phyloP scores from a whole-genome alignment of 2,329 filamentous ascomycete genomes.

The Didymella lethalis region DNA sequence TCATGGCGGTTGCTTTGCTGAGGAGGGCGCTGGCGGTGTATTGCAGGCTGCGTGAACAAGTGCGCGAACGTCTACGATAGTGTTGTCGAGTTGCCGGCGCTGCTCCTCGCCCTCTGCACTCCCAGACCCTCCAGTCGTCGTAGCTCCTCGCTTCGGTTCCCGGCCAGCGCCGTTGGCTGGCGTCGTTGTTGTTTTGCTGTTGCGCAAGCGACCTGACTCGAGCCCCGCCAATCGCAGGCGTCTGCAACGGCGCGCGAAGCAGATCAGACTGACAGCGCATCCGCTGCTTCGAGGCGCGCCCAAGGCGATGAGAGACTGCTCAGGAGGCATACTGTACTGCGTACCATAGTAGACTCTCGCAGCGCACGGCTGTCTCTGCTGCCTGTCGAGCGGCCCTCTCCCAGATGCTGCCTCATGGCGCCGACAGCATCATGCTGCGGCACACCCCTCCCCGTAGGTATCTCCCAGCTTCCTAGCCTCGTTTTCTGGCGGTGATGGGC shows the following conservation, averaged over 20 bases:
- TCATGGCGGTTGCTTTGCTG: conserved; percentile 2
- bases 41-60: conserved; percentile 9
- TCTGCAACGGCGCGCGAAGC: conserved; percentile 5
- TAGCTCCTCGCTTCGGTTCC: background rate
- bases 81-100: background rate
- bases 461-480: background rate
- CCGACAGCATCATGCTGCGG: conserved; percentile 48
- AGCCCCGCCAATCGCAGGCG: conserved; percentile 10
- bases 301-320: conserved; percentile 12
- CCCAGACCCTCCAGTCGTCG: no score
- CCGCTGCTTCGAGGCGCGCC: conserved; percentile 28
- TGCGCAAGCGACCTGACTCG: conserved; percentile 12
- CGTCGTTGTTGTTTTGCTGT: background rate
- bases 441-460: conserved; percentile 65
- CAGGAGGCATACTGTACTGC: background rate
- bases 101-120: background rate
- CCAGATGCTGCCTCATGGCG: conserved; percentile 34
- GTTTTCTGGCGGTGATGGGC: background rate
- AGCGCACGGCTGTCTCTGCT: background rate
- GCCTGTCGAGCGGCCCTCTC: conserved; percentile 18
- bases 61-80: background rate
- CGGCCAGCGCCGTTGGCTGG: background rate
- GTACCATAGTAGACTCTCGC: background rate
- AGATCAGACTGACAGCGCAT: conserved; percentile 30
- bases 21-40: conserved; percentile 5